Percentiles rank a stretch among this genome's conserved stretches.
Conservation (phyloP, 352 stramenopile species). For the Hyaloperonospora arabidopsidis region DNA sequence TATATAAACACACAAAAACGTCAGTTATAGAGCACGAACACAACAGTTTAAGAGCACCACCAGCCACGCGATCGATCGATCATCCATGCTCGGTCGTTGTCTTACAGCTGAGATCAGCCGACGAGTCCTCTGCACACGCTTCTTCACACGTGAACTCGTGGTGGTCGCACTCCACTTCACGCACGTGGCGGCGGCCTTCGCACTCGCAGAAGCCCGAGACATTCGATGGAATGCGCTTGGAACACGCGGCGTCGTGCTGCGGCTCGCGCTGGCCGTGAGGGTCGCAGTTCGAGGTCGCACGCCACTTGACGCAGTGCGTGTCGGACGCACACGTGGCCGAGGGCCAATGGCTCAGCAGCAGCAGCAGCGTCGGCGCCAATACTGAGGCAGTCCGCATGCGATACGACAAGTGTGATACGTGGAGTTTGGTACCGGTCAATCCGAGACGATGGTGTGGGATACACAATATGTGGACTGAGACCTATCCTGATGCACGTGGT, state of each 20-base stretch:
- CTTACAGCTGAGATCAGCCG: conserved; percentile 65
- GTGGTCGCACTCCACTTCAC: conserved; percentile 69
- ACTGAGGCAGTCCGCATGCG: too few relatives aligned
- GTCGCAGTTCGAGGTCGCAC: conserved; percentile 59
- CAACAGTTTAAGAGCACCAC: too few relatives aligned
- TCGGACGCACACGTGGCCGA: conserved; percentile 3
- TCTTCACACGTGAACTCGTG: conserved; percentile 72
- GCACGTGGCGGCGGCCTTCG: conserved; percentile 62
- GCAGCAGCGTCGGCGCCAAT: conserved; percentile 4
- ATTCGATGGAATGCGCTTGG: conserved; percentile 35
- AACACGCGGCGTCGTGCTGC: conserved; percentile 53
- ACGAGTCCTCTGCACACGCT: conserved; percentile 60
- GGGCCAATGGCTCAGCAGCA: conserved; percentile 4
- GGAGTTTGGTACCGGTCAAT: too few relatives aligned
- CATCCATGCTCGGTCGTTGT: not conserved
- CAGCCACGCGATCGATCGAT: too few relatives aligned
- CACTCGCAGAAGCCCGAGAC: conserved; percentile 76
- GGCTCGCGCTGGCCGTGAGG: conserved; percentile 59
- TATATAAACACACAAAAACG: not conserved
- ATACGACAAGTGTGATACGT: too few relatives aligned
- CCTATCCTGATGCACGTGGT: too few relatives aligned
- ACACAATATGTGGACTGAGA: too few relatives aligned
- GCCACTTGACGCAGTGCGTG: conserved; percentile 59
- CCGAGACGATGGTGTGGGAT: too few relatives aligned
- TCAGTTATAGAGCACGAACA: not conserved